Evolutionary conservation across 2,329 filamentous ascomycete species (phyloP), one percentile per base, ranked within the genome.

Genomic region (Trichoderma koningii): DNA sequence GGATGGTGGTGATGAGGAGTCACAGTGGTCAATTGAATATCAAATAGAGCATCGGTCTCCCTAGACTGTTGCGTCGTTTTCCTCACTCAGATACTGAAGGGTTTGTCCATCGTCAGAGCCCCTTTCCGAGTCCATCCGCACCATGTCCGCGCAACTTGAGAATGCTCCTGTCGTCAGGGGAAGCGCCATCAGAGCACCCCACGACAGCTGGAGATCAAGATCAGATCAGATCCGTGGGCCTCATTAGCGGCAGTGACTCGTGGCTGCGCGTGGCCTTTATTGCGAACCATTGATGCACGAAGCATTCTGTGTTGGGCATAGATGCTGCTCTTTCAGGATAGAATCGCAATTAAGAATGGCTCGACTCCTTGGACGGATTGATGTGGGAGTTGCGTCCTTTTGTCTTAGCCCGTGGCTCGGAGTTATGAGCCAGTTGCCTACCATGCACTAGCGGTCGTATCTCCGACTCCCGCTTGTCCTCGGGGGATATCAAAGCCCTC

Each of bases 281-380:
- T 34, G 34, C 23, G 30, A 34, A 34, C 7, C 26, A 26, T 34
- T 34, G 34, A 38, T 38, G 34, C 34, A 38, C 7, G 19, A 19
- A n/a, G 21, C 23, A 45, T 56, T 56, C 62, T 64, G 28, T 30
- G 52, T 57, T 64, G 44, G 62, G 62, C 44, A 59, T 59, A 64
- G 62, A 56, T 64, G 62, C 62, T 64, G 62, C 62, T 64, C 45
- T 57, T 64, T 44, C 59, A 57, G 62, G 62, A 64, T 64, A 64
- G 62, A 64, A 38, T 52, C 55, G 53, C 19, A 64, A 64, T 45
- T 57, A 44, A 23, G 47, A 50, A 52, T n/a, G 38, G 14, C 34
- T 45, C n/a, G 53, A 51, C 52, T 44, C 52, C 52, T 64, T 63
- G 59, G 45, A 64, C 61, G 52, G 21, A 55, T 64, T 64, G 61